Evolutionary conservation across 2,329 filamentous ascomycete genomes (phyloP).

Genomic region (Graphiopsis chlorocephala): DNA sequence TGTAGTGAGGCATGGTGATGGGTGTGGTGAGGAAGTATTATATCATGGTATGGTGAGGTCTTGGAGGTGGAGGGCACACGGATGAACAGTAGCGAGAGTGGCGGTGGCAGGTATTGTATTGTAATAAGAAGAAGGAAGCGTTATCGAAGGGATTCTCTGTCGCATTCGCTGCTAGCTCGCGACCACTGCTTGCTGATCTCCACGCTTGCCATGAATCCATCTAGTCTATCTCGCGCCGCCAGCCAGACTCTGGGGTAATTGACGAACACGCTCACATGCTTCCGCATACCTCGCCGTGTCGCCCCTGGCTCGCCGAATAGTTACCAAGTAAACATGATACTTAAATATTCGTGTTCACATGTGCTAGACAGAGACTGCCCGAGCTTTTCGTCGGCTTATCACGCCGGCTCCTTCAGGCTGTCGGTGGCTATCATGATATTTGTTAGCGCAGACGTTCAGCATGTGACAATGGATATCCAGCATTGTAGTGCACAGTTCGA

Average conservation of each 20-base stretch:
- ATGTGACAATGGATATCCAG: not conserved
- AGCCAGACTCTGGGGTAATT: not conserved
- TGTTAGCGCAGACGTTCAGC: not conserved
- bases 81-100: not conserved
- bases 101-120: not conserved
- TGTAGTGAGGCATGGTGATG: slow-evolving; percentile 37
- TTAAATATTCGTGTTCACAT: not conserved
- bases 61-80: not conserved
- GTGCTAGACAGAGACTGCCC: not conserved
- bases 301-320: not conserved
- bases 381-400: not conserved
- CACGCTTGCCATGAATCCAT: not conserved
- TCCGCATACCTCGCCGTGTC: not conserved
- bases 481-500: not conserved
- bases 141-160: not conserved
- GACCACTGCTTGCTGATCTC: slow-evolving; percentile 3
- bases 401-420: slow-evolving; percentile 63
- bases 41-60: slow-evolving; percentile 9
- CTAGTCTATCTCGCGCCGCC: not conserved
- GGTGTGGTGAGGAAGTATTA: slow-evolving; percentile 8
- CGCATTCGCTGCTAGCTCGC: slow-evolving; percentile 3
- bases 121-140: no score
- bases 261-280: not conserved
- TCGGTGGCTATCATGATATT: slow-evolving; percentile 63
- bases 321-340: not conserved